Base-by-base conservation (phyloP, 805 yeast genomes). In the Wickerhamomyces rabaulensis region DNA sequence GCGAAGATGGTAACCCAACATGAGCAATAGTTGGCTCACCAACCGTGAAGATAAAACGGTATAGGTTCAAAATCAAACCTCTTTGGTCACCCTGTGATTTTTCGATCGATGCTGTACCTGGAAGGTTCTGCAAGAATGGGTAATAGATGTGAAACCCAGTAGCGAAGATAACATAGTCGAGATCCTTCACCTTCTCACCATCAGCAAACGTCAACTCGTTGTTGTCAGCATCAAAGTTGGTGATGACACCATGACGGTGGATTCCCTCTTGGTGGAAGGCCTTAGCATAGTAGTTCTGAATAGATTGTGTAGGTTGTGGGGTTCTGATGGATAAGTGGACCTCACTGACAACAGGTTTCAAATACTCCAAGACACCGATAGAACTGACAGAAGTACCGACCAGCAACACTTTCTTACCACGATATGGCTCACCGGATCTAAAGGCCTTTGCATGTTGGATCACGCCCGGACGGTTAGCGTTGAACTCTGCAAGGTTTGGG, bases 401-500 rank as follows among this genome's bases (percentile, higher is more conserved):
- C 10, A 72, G 52, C 46, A 74, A 50, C 2, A 74, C 69, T 42
- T 72, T 68, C 43, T 66, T 60, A 44, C 58, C 68, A 15, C 40
- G 46, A 51, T 63, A 80, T n/a, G 42, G 9, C 55, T 61, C 3
- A 63, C 67, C 2, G 73, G 66, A n/a, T 55, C 59, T 44, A 76
- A 66, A 58, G 62, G 81, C 33, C 66, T 59, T 52, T 22, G 49
- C 46, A 37, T 45, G 52, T 2, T 42, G 21, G n/a, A 49, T 37
- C 2, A 69, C 62, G 3, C 62, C 71, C 0, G 82, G 82, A 49
- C 56, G 60, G 29, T 57, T 52, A 13, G 53, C 51, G 38, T 61
- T 61, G 65, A 68, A 77, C 40, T 66, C 70, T 4, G 65, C 59
- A 16, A 81, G 55, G 1, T 84, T 84, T 4, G 56, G 54, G 33